Conservation (phyloP, 768 basidiomycete genomes). For the Ramaria rubella region DNA sequence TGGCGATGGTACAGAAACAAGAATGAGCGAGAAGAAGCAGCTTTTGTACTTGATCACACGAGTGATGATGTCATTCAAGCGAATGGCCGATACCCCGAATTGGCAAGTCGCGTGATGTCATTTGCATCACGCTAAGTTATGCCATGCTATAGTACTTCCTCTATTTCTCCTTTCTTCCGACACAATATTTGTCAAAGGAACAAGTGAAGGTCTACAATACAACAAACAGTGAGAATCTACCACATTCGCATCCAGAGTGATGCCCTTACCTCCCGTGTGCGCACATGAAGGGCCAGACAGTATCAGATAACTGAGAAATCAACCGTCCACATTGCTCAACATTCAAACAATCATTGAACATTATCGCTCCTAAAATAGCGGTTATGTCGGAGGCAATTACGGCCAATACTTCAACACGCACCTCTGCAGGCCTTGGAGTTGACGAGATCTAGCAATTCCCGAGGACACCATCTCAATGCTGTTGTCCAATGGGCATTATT, state of each 20-base stretch:
- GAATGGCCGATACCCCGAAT: neutral
- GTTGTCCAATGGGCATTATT: slow-evolving; percentile 47
- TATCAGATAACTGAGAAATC: slow-evolving; percentile 58
- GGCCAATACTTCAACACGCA: slow-evolving; percentile 28
- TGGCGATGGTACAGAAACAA: neutral
- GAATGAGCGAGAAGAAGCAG: neutral
- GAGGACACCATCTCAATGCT: slow-evolving; percentile 78
- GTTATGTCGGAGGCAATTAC: slow-evolving; percentile 2
- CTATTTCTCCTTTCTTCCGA: slow-evolving; percentile 7
- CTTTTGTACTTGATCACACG: neutral
- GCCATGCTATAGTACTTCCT: slow-evolving; percentile 1
- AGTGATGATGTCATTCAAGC: neutral
- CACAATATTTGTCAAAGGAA: slow-evolving; percentile 37
- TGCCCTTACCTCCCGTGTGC: slow-evolving; percentile 78
- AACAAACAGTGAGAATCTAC: neutral
- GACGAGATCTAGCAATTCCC: slow-evolving; percentile 69
- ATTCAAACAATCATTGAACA: slow-evolving; percentile 86
- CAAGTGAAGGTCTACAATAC: slow-evolving; percentile 46
- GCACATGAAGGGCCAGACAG: slow-evolving; percentile 88
- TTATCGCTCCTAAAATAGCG: slow-evolving; percentile 70
- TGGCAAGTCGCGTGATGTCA: neutral
- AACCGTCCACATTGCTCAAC: slow-evolving; percentile 63
- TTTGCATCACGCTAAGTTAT: neutral
- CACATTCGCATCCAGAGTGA: slow-evolving; percentile 2
- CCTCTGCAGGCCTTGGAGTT: slow-evolving; percentile 97